Evolutionary conservation across 768 basidiomycete species (phyloP).

Genomic region (Serendipita sp.): DNA sequence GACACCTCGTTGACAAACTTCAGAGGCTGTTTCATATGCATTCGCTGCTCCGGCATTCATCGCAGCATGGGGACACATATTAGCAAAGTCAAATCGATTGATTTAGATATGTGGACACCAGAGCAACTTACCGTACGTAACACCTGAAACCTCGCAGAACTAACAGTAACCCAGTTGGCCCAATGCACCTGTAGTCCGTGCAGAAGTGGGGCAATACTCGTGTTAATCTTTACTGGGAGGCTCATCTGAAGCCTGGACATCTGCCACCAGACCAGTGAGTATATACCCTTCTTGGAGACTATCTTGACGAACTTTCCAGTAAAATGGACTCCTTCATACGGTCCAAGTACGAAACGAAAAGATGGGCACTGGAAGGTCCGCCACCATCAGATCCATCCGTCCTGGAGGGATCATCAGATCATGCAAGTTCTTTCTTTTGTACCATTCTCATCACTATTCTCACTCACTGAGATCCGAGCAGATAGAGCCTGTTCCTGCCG

Average conservation of each 20-base stretch:
- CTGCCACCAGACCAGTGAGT: slow-evolving; percentile 87
- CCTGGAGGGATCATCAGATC: slow-evolving; percentile 34
- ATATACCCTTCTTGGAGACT: background rate
- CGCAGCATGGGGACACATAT: slow-evolving; percentile 98
- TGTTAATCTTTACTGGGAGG: slow-evolving; percentile 95
- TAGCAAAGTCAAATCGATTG: slow-evolving; percentile 91
- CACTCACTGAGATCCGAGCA: too few species aligned
- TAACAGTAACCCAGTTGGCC: background rate
- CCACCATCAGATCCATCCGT: slow-evolving; percentile 65
- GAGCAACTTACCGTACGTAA: slow-evolving; percentile 81
- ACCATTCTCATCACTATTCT: too few species aligned
- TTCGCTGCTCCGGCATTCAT: slow-evolving; percentile 94
- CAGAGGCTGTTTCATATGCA: slow-evolving; percentile 88
- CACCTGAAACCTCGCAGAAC: background rate
- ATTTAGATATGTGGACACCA: slow-evolving; percentile 93
- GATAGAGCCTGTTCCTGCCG: background rate
- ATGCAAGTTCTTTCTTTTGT: too few species aligned
- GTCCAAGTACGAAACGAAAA: slow-evolving; percentile 82
- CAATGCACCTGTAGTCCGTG: slow-evolving; percentile 43
- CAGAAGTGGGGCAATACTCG: slow-evolving; percentile 89
- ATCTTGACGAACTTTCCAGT: slow-evolving; percentile 25
- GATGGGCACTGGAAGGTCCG: slow-evolving; percentile 90
- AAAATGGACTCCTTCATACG: slow-evolving; percentile 98
- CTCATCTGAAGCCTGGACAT: slow-evolving; percentile 83
- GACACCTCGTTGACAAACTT: background rate